Conservation (phyloP, 345 rosid genomes). For the Citrus hindsii region DNA sequence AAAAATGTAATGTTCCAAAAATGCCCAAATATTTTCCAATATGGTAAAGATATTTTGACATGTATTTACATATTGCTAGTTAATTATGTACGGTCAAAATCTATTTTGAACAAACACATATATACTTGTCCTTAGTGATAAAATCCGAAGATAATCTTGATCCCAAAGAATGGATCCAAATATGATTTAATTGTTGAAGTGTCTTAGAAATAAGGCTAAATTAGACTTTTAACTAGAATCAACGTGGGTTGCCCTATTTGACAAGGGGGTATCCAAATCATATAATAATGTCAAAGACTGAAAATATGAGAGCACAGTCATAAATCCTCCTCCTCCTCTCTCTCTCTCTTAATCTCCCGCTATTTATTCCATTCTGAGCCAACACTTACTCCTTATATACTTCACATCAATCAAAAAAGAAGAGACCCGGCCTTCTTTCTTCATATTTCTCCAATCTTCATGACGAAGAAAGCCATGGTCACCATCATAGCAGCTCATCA, state of each 20-base stretch:
- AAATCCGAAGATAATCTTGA: no score
- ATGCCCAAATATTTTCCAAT: no score
- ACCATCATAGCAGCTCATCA: slow-evolving; percentile 29
- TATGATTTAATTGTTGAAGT: no score
- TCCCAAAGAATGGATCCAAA: no score
- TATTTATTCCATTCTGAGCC: slow-evolving; percentile 27
- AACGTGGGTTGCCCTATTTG: no score
- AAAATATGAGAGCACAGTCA: no score
- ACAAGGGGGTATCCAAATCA: neutral
- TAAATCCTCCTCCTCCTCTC: neutral
- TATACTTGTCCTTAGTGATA: no score
- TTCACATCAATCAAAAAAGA: slow-evolving; percentile 10
- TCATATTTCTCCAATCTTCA: neutral
- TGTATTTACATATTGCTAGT: no score
- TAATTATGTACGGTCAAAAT: no score
- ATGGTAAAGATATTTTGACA: no score
- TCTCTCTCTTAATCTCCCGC: slow-evolving; percentile 4
- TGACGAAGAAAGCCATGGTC: neutral
- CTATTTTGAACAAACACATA: no score
- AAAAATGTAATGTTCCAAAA: no score
- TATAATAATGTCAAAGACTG: neutral
- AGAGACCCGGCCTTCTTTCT: slow-evolving; percentile 2
- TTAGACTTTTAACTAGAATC: slow-evolving; percentile 3
- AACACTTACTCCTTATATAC: neutral
- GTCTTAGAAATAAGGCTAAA: neutral